These are phyloP conservation scores for Lactarius quietus DNA, from an alignment of 768 basidiomycete genomes.

Conservation along the genomic window DNA sequence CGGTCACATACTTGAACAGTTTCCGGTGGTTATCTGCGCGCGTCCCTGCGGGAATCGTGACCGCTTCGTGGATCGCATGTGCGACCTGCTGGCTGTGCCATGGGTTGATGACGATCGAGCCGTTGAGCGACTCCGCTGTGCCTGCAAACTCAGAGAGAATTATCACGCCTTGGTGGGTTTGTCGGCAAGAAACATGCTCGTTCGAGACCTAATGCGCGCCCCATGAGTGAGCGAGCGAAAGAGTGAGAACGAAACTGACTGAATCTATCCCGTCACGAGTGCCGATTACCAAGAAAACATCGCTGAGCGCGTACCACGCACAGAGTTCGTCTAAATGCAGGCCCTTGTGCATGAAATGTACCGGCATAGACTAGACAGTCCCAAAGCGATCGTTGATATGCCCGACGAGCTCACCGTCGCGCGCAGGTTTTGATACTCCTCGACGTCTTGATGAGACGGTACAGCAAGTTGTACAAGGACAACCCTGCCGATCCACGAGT, in stretches of 20 bases:
- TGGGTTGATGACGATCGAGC: constrained; percentile 95
- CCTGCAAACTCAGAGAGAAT: constrained; percentile 99
- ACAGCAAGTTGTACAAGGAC: constrained; percentile 97
- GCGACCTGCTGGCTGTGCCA: constrained; percentile 99
- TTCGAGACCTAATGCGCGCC: constrained; percentile 76
- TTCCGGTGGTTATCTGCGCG: constrained; percentile 94
- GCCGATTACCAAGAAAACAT: constrained; percentile 92
- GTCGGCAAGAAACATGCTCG: constrained; percentile 96
- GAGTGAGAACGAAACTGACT: constrained; percentile 49
- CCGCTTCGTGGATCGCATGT: constrained; percentile 93
- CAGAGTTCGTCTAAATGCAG: constrained; percentile 92
- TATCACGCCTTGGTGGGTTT: constrained; percentile 90
- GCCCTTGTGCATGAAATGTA: constrained; percentile 98
- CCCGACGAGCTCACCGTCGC: constrained; percentile 93
- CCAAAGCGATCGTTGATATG: constrained; percentile 98
- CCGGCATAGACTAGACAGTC: constrained; percentile 99
- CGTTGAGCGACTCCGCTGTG: constrained; percentile 93
- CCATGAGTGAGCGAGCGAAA: constrained; percentile 8
- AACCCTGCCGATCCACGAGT: constrained; percentile 99
- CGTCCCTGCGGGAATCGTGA: constrained; percentile 78
- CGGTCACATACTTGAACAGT: constrained; percentile 93
- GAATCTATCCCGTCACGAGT: constrained; percentile 99
- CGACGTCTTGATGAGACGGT: constrained; percentile 96
- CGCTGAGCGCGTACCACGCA: constrained; percentile 95
- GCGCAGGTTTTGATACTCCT: constrained; percentile 97